These are phyloP conservation scores for Kodamaea kaohsiungensis DNA, from an alignment of 805 yeast genomes.

Conservation along the genomic window DNA sequence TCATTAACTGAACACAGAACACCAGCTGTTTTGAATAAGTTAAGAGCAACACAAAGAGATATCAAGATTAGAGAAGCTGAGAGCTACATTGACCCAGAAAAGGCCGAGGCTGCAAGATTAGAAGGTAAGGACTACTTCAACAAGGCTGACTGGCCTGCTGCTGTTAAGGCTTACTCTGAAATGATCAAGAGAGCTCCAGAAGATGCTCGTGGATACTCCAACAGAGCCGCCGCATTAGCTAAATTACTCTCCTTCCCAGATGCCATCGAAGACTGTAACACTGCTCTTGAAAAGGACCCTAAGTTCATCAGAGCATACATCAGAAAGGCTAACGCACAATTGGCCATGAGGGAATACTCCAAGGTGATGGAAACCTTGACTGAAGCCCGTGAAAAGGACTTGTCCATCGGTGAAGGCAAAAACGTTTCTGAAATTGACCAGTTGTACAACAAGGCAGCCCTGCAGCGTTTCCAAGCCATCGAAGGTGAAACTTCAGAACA, in stretches of 20 bases:
- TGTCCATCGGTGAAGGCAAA: conserved; percentile 56
- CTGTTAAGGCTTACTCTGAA: conserved; percentile 92
- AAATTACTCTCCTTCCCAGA: conserved; percentile 97
- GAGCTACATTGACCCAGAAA: conserved; percentile 81
- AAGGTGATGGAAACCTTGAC: conserved; percentile 80
- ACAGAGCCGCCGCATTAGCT: conserved; percentile 96
- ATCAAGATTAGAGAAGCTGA: conserved; percentile 75
- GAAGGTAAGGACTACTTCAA: conserved; percentile 88
- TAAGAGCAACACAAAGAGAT: conserved; percentile 85
- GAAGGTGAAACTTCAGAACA: conserved; percentile 94
- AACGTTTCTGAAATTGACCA: conserved; percentile 77
- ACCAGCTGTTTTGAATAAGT: conserved; percentile 85
- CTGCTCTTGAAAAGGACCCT: conserved; percentile 87
- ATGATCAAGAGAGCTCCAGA: conserved; percentile 97
- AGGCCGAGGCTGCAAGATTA: conserved; percentile 94
- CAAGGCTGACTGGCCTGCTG: conserved; percentile 94
- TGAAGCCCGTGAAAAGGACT: conserved; percentile 74
- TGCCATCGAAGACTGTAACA: conserved; percentile 88
- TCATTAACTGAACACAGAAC: conserved; percentile 97
- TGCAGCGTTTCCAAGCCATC: conserved; percentile 76
- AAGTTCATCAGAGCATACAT: conserved; percentile 90
- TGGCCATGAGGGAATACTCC: conserved; percentile 85
- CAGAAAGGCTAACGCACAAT: conserved; percentile 92
- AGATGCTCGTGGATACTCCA: conserved; percentile 95
- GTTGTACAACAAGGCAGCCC: conserved; percentile 71